Percentiles rank a stretch among this genome's conserved stretches.
Conservation (phyloP, 225 moss, liverwort and hornwort genomes). For the Straminergon stramineum region DNA sequence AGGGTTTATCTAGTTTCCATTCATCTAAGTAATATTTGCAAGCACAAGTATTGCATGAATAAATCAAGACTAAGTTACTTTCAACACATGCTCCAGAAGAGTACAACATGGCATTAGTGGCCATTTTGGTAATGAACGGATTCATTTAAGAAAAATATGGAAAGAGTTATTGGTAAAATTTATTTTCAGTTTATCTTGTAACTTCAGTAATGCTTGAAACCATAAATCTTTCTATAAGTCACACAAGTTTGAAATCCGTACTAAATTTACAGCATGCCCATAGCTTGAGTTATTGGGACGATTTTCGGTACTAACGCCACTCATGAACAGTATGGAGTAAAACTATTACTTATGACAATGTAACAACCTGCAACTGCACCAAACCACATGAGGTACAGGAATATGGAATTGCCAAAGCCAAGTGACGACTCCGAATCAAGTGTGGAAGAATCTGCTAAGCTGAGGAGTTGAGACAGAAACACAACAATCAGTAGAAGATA, state of each 20-base stretch:
- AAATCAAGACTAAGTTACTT: background rate
- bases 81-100: background rate
- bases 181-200: background rate
- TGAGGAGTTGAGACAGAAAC: background rate
- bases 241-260: background rate
- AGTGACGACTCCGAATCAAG: background rate
- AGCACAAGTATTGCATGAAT: background rate
- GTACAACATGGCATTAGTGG: no score
- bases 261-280: background rate
- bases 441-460: background rate
- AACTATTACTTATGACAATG: background rate
- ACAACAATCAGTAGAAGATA: background rate
- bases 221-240: background rate
- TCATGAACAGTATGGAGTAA: background rate
- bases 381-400: background rate
- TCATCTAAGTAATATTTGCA: no score
- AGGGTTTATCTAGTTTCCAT: no score
- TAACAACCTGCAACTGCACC: background rate
- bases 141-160: background rate
- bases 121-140: background rate
- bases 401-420: background rate
- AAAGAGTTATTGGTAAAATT: background rate
- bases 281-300: background rate
- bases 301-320: background rate
- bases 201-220: background rate